Evolutionary conservation across 129 eudicot genomes (phyloP).

Genomic region (Silybum marianum): DNA sequence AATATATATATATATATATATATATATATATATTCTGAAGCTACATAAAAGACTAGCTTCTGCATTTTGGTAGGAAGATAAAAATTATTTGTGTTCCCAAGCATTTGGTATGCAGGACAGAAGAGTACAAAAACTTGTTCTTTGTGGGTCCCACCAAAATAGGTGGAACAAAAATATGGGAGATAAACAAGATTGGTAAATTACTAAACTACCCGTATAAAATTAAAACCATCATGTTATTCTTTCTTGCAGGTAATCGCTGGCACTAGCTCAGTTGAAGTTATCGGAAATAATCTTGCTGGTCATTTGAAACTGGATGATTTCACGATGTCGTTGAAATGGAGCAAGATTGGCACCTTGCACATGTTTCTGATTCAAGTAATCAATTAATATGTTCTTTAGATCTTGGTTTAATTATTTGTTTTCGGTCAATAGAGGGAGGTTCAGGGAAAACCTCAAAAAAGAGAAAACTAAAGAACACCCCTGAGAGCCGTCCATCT

Average conservation of each 20-base stretch:
- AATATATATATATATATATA: too few species aligned
- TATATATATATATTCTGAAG: neutral
- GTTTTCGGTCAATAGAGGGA: neutral
- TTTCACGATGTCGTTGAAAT: constrained; percentile 52
- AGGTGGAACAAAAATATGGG: neutral
- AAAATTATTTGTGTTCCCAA: neutral
- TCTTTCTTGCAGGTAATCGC: constrained; percentile 43
- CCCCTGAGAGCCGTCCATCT: too few species aligned
- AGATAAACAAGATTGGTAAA: neutral
- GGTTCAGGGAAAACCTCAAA: too few species aligned
- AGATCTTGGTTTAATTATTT: neutral
- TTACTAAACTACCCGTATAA: neutral
- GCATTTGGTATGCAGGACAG: neutral
- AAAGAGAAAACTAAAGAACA: too few species aligned
- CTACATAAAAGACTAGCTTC: neutral
- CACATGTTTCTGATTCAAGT: constrained; percentile 68
- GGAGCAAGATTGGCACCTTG: constrained; percentile 68
- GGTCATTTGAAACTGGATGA: constrained; percentile 57
- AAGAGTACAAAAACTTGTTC: neutral
- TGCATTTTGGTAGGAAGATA: neutral
- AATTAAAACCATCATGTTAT: neutral
- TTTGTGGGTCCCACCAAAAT: neutral
- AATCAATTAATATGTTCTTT: neutral
- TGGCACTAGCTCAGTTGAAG: constrained; percentile 48
- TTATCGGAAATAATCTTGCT: constrained; percentile 46